A percentile compares a stretch with the other conserved stretches of the same genome.
These are phyloP conservation scores for Xylariaceae sp. DNA, from an alignment of 2,329 filamentous ascomycete species.

Conservation along the genomic window DNA sequence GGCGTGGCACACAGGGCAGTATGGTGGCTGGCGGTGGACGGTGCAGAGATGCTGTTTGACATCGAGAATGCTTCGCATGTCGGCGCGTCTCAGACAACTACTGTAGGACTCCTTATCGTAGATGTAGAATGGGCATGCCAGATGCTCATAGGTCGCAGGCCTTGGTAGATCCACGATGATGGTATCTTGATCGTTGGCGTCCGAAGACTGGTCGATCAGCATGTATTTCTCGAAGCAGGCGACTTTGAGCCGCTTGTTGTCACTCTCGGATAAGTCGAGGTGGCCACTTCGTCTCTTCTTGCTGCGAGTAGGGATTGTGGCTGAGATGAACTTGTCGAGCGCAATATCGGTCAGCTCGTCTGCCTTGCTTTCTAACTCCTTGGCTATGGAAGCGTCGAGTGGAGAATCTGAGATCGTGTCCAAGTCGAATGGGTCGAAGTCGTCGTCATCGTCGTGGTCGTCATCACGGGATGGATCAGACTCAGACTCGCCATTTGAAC, in stretches of 20 bases:
- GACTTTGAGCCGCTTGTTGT: not conserved
- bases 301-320: not conserved
- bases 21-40: slow-evolving; percentile 14
- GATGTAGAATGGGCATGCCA: slow-evolving; percentile 15
- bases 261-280: not conserved
- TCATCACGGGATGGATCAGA: not conserved
- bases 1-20: slow-evolving; percentile 17
- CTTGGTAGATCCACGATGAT: not conserved
- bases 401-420: not conserved
- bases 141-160: not conserved
- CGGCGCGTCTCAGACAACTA: slow-evolving; percentile 10
- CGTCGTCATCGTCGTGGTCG: not conserved
- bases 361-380: not conserved
- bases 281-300: not conserved
- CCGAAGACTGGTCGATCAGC: not conserved
- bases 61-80: slow-evolving; percentile 10
- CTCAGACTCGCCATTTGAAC: not conserved
- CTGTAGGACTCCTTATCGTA: slow-evolving; percentile 2
- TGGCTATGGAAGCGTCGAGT: not conserved
- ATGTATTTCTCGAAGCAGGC: not conserved
- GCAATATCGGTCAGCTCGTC: not conserved
- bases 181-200: not conserved
- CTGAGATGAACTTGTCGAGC: not conserved
- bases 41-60: slow-evolving; percentile 18
- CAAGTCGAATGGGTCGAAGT: not conserved